Evolutionary conservation across 2,329 filamentous ascomycete genomes (phyloP).

Genomic region (Emergomyces africanus): DNA sequence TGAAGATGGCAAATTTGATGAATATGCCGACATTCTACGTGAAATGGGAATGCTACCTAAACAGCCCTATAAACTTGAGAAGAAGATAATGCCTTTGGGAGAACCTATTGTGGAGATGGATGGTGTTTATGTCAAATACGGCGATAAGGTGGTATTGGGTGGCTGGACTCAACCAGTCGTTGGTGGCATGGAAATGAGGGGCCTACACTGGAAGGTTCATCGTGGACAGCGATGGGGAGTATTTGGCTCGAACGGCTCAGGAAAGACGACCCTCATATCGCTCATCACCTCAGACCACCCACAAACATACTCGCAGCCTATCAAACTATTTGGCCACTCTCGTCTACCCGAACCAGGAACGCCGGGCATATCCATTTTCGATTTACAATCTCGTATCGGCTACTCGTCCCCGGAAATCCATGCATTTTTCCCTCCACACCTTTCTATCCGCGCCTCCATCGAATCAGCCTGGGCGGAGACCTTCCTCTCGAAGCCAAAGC

Average conservation of each 20-base stretch:
- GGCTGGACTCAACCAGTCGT: constrained; percentile 56
- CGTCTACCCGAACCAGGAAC: constrained; percentile 61
- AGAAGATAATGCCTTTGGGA: constrained; percentile 26
- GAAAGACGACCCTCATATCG: constrained; percentile 89
- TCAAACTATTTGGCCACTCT: constrained; percentile 72
- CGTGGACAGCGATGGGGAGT: constrained; percentile 82
- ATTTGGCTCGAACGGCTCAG: constrained; percentile 85
- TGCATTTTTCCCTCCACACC: constrained; percentile 70
- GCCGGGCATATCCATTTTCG: constrained; percentile 76
- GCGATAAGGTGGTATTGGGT: constrained; percentile 62
- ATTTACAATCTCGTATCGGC: constrained; percentile 78
- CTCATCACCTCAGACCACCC: constrained; percentile 93
- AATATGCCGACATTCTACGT: not conserved
- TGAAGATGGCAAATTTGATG: constrained; percentile 10
- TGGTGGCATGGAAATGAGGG: constrained; percentile 38
- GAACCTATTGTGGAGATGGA: constrained; percentile 77
- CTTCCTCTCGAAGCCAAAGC: constrained; percentile 55
- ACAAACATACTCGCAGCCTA: constrained; percentile 79
- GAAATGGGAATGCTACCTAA: not conserved
- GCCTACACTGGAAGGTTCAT: constrained; percentile 70
- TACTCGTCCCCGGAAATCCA: constrained; percentile 93
- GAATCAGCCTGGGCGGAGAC: constrained; percentile 88
- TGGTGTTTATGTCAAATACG: constrained; percentile 71
- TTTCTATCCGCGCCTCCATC: constrained; percentile 61
- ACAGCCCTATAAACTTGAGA: not conserved